phyloP scores from a whole-genome alignment of 2,329 filamentous ascomycete species.

The Fonsecaea erecta region DNA sequence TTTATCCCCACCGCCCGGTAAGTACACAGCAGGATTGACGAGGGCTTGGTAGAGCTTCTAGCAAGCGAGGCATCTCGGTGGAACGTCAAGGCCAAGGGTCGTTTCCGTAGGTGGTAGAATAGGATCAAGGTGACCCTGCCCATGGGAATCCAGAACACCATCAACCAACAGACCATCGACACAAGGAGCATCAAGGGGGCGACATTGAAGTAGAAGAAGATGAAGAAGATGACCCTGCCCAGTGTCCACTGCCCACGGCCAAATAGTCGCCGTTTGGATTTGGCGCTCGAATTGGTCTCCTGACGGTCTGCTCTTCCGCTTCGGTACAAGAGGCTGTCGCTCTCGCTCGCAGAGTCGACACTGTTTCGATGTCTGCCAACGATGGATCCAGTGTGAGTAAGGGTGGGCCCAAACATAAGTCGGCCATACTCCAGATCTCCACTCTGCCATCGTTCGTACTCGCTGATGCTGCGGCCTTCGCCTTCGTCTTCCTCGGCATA shows the following conservation, averaged over 20 bases:
- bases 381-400: conserved; percentile 68
- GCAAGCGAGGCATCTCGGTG: conserved; percentile 81
- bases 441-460: conserved; percentile 99
- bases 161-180: conserved; percentile 88
- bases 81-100: conserved; percentile 90
- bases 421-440: conserved; percentile 94
- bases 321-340: conserved; percentile 81
- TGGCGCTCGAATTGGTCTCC: conserved; percentile 44
- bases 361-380: conserved; percentile 85
- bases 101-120: conserved; percentile 87
- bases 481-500: conserved; percentile 94
- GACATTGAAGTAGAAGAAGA: conserved; percentile 93
- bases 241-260: conserved; percentile 95
- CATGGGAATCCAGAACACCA: conserved; percentile 99
- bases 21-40: conserved; percentile 91
- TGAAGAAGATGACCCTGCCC: conserved; percentile 91
- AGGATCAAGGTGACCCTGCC: conserved; percentile 90
- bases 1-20: conserved; percentile 92
- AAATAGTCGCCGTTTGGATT: conserved; percentile 82
- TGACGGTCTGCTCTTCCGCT: conserved; percentile 58
- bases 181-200: conserved; percentile 84
- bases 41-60: conserved; percentile 70
- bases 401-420: conserved; percentile 87
- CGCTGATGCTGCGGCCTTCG: conserved; percentile 94
- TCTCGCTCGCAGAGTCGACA: conserved; percentile 86